Percentiles rank a stretch among this genome's conserved stretches.
phyloP scores from a whole-genome alignment of 176 grass and related monocot genomes.

The Tillandsia fasciculata region DNA sequence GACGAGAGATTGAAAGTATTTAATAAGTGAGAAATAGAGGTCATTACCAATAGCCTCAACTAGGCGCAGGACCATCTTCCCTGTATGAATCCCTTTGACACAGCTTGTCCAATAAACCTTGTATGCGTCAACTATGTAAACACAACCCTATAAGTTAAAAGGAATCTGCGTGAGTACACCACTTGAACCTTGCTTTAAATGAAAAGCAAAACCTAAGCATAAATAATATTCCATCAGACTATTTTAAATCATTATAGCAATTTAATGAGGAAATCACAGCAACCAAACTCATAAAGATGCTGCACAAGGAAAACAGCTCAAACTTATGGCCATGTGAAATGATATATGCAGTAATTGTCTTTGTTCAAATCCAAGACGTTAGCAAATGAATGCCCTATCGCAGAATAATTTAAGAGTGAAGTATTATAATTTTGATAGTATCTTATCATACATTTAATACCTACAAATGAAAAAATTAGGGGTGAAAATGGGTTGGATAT shows the following conservation, averaged over 20 bases:
- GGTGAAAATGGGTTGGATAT: no score
- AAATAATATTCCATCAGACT: neutral
- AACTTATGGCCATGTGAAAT: neutral
- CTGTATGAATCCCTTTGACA: constrained; percentile 55
- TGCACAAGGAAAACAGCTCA: neutral
- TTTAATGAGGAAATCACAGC: neutral
- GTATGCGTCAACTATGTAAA: constrained; percentile 88
- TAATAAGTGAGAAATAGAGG: constrained; percentile 2
- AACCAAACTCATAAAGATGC: neutral
- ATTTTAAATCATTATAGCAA: neutral
- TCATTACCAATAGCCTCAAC: constrained; percentile 85
- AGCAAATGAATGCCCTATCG: neutral
- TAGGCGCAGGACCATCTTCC: constrained; percentile 90
- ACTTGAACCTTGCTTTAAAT: neutral
- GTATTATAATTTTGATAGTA: neutral
- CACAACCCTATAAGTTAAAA: constrained; percentile 54
- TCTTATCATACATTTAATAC: neutral
- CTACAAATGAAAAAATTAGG: no score
- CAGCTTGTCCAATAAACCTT: constrained; percentile 80
- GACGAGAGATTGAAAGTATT: no score
- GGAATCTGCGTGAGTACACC: neutral
- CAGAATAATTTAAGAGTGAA: neutral
- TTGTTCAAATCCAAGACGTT: neutral
- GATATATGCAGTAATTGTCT: neutral
- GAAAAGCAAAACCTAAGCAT: neutral